Percentiles rank a stretch among this genome's conserved stretches.
These are phyloP conservation scores for Suillus spraguei DNA, from an alignment of 768 basidiomycete genomes.

Conservation along the genomic window DNA sequence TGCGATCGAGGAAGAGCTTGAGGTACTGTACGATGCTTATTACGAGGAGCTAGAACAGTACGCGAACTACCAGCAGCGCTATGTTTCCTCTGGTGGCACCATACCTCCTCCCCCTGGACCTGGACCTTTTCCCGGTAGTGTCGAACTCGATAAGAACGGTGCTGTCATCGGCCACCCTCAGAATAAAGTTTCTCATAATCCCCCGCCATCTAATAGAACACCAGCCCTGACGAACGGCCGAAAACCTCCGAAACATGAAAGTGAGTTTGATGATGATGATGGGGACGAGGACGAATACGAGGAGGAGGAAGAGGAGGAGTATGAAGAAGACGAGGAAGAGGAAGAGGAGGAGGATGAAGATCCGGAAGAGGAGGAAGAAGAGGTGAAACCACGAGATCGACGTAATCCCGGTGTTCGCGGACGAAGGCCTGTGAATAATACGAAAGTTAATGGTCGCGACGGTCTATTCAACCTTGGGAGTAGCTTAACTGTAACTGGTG, in stretches of 20 bases:
- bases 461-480: conserved; percentile 81
- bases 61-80: conserved; percentile 97
- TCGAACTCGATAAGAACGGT: conserved; percentile 94
- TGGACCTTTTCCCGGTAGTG: conserved; percentile 97
- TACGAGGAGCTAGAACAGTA: conserved; percentile 99
- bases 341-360: conserved; percentile 74
- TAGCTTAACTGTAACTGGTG: conserved; percentile 82
- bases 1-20: conserved; percentile 99
- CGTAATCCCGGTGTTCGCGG: conserved; percentile 37
- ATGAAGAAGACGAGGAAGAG: conserved; percentile 69
- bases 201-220: conserved; percentile 39
- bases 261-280: conserved; percentile 69
- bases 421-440: conserved; percentile 44
- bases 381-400: conserved; percentile 46
- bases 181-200: conserved; percentile 38
- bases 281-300: conserved; percentile 56
- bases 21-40: conserved; percentile 99
- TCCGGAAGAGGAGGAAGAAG: conserved; percentile 60
- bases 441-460: conserved; percentile 53
- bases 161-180: conserved; percentile 50
- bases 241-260: conserved; percentile 54
- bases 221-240: conserved; percentile 39
- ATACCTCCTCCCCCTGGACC: conserved; percentile 93
- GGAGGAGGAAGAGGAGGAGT: conserved; percentile 58
- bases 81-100: conserved; percentile 87